A percentile compares a stretch with the other conserved stretches of the same genome.
Conservation (phyloP, 2,329 filamentous ascomycete genomes). For the Penicillium sclerotigenum region DNA sequence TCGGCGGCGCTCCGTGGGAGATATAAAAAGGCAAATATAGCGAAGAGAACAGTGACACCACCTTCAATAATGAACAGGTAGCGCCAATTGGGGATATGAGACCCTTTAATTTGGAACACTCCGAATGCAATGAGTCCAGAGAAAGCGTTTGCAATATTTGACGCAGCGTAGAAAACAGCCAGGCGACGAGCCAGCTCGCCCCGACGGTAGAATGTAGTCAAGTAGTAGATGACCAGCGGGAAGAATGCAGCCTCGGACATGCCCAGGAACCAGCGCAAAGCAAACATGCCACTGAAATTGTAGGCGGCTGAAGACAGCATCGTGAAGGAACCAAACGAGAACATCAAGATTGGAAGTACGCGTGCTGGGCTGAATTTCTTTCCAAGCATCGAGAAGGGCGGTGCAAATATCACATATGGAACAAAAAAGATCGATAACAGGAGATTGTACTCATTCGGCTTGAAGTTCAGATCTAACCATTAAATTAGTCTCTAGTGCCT, state of each 20-base stretch:
- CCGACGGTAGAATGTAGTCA: slow-evolving; percentile 66
- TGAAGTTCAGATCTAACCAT: slow-evolving; percentile 53
- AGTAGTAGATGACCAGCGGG: slow-evolving; percentile 64
- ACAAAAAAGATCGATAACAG: slow-evolving; percentile 71
- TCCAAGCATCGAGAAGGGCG: slow-evolving; percentile 62
- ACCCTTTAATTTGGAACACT: slow-evolving; percentile 57
- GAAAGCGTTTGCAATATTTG: slow-evolving; percentile 69
- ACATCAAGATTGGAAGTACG: slow-evolving; percentile 66
- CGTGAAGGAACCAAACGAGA: slow-evolving; percentile 64
- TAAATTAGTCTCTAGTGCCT: not conserved
- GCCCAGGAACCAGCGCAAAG: slow-evolving; percentile 67
- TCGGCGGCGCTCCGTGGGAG: slow-evolving; percentile 63
- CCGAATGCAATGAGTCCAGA: slow-evolving; percentile 59
- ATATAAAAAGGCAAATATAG: slow-evolving; percentile 66
- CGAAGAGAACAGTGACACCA: slow-evolving; percentile 57
- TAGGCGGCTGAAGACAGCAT: slow-evolving; percentile 55
- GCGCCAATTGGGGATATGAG: slow-evolving; percentile 50
- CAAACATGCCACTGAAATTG: slow-evolving; percentile 65
- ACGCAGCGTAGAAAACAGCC: slow-evolving; percentile 72
- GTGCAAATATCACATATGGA: slow-evolving; percentile 68
- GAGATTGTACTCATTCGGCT: slow-evolving; percentile 63
- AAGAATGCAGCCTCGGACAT: slow-evolving; percentile 68
- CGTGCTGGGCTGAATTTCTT: slow-evolving; percentile 65
- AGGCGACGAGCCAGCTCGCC: slow-evolving; percentile 68
- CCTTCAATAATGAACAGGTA: slow-evolving; percentile 59